phyloP scores from a whole-genome alignment of 1,284 basidiomycete genomes.

The Marasmius oreades region DNA sequence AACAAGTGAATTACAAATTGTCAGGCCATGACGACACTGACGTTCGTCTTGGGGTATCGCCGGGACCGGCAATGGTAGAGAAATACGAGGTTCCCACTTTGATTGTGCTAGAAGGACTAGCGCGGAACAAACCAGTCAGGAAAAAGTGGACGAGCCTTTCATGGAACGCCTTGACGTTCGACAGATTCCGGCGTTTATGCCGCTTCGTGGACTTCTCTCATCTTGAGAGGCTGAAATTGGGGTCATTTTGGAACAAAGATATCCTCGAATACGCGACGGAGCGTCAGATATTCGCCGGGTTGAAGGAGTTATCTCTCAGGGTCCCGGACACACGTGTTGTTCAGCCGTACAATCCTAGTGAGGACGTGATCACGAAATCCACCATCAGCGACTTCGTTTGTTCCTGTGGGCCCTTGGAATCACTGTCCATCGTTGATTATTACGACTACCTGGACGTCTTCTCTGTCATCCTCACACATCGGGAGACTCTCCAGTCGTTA shows the following conservation, averaged over 20 bases:
- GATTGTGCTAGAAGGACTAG: neutral
- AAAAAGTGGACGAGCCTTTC: neutral
- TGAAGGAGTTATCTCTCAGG: neutral
- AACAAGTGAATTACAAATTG: neutral
- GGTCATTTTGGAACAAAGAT: neutral
- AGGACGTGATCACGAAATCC: neutral
- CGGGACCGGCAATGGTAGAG: neutral
- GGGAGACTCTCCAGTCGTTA: neutral
- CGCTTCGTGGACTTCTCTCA: neutral
- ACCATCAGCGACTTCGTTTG: neutral
- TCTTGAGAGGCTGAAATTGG: neutral
- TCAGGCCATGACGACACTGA: neutral
- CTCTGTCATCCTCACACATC: neutral
- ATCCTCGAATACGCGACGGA: neutral
- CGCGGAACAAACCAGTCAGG: neutral
- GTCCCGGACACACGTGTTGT: neutral
- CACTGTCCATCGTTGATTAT: neutral
- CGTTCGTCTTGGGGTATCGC: neutral
- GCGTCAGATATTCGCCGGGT: neutral
- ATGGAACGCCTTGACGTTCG: neutral
- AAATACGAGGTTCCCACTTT: neutral
- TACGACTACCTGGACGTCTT: neutral
- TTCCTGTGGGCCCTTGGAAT: neutral
- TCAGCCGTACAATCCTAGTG: neutral
- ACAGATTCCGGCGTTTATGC: neutral